These are phyloP conservation scores for Magnusiomyces suaveolens DNA, from an alignment of 1,139 yeast species.

Conservation along the genomic window DNA sequence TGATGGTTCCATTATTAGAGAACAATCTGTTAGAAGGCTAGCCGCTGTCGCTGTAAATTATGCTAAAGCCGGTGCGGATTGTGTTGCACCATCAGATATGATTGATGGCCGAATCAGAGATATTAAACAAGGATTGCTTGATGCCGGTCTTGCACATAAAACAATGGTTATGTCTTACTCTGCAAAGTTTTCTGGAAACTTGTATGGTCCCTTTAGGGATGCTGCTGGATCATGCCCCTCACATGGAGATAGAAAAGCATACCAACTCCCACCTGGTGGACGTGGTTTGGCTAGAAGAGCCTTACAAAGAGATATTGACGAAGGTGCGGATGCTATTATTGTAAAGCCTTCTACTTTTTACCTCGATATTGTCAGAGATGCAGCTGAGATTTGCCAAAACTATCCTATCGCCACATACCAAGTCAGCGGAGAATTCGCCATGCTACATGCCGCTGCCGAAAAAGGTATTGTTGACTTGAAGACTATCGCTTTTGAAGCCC, in stretches of 20 bases:
- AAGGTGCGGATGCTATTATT: slow-evolving; percentile 93
- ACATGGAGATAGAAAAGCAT: slow-evolving; percentile 83
- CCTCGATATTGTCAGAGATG: slow-evolving; percentile 82
- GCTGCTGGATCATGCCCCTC: slow-evolving; percentile 92
- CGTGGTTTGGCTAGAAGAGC: slow-evolving; percentile 93
- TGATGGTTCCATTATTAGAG: slow-evolving; percentile 78
- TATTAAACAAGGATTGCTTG: slow-evolving; percentile 74
- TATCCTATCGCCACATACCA: slow-evolving; percentile 92
- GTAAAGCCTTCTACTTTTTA: slow-evolving; percentile 97
- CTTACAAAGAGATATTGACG: slow-evolving; percentile 67
- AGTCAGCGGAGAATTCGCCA: slow-evolving; percentile 95
- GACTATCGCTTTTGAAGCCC: slow-evolving; percentile 84
- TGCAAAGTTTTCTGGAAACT: slow-evolving; percentile 83
- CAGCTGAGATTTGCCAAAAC: slow-evolving; percentile 69
- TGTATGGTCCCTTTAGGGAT: slow-evolving; percentile 96
- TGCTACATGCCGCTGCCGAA: slow-evolving; percentile 97
- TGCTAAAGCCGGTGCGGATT: slow-evolving; percentile 90
- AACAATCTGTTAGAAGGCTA: slow-evolving; percentile 63
- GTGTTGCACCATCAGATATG: slow-evolving; percentile 98
- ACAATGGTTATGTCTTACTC: slow-evolving; percentile 87
- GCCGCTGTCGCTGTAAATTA: slow-evolving; percentile 94
- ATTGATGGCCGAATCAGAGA: slow-evolving; percentile 90
- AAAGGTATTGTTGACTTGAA: slow-evolving; percentile 86
- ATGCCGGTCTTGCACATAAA: slow-evolving; percentile 78
- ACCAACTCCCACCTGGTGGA: slow-evolving; percentile 90